A percentile compares a stretch with the other conserved stretches of the same genome.
phyloP scores from a whole-genome alignment of 148 eudicot genomes.

The Tetragonia tetragonoides region DNA sequence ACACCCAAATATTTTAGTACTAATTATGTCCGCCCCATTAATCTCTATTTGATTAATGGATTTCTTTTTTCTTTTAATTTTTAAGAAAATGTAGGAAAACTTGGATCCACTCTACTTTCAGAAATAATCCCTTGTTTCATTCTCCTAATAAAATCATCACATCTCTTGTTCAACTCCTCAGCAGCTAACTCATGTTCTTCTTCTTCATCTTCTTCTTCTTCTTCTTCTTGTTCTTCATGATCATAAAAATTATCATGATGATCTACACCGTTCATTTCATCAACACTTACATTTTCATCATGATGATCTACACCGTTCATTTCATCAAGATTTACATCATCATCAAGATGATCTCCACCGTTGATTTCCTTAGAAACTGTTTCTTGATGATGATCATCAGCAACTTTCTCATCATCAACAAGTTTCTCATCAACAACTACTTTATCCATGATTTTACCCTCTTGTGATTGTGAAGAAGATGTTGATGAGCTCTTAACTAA shows the following conservation, averaged over 20 bases:
- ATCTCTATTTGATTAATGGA: no score
- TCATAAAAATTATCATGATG: background rate
- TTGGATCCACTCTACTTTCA: background rate
- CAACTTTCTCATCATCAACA: background rate
- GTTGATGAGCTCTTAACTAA: constrained; percentile 40
- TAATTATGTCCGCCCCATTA: no score
- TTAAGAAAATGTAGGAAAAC: background rate
- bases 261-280: background rate
- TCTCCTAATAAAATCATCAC: constrained; percentile 46
- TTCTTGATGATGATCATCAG: background rate
- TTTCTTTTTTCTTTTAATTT: background rate
- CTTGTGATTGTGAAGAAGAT: background rate
- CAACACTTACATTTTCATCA: background rate
- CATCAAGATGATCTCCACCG: background rate
- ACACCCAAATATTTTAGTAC: no score
- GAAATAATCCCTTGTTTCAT: constrained; percentile 34
- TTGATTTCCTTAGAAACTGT: no score
- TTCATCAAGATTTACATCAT: background rate
- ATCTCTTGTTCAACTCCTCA: constrained; percentile 45
- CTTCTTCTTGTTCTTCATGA: background rate
- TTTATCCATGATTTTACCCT: background rate
- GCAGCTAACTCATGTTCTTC: constrained; percentile 21
- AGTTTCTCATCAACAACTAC: no score
- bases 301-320: no score
- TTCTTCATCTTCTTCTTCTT: background rate